phyloP scores from a whole-genome alignment of 176 grass and related monocot genomes.

The Eragrostis curvula region DNA sequence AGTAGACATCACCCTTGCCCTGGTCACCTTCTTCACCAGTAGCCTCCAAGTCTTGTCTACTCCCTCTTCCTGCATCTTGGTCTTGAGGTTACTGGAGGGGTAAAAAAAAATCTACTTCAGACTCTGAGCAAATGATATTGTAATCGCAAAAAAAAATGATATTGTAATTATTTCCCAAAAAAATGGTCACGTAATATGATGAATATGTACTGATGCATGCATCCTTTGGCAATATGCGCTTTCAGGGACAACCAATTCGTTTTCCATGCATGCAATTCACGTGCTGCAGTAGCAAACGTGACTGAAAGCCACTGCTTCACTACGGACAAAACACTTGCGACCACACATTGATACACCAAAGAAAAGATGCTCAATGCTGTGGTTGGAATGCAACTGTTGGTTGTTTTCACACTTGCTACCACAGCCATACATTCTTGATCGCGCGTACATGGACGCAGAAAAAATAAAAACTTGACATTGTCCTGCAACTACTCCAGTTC shows the following conservation, averaged over 20 bases:
- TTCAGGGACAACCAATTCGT: background rate
- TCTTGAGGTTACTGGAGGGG: conserved; percentile 60
- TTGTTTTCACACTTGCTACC: conserved; percentile 16
- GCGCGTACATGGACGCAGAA: background rate
- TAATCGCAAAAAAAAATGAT: background rate
- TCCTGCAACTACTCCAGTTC: background rate
- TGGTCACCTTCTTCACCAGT: conserved; percentile 71
- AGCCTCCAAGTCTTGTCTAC: conserved; percentile 61
- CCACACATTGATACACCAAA: background rate
- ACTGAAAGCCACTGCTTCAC: background rate
- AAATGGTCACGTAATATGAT: too few species aligned
- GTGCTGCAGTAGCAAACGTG: background rate
- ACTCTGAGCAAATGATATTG: background rate
- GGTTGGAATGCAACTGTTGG: background rate
- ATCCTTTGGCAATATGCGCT: background rate
- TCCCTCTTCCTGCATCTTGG: conserved; percentile 48
- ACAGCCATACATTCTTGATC: background rate
- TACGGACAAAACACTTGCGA: background rate
- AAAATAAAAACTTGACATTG: background rate
- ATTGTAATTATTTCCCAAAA: background rate
- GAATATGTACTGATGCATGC: background rate
- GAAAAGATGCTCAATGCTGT: background rate
- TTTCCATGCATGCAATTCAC: conserved; percentile 13
- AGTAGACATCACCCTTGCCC: conserved; percentile 60
- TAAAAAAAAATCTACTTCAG: background rate